Evolutionary conservation across 345 rosid genomes (phyloP), one percentile per base, ranked within the genome.

Genomic region (Eucalyptus sp.): DNA sequence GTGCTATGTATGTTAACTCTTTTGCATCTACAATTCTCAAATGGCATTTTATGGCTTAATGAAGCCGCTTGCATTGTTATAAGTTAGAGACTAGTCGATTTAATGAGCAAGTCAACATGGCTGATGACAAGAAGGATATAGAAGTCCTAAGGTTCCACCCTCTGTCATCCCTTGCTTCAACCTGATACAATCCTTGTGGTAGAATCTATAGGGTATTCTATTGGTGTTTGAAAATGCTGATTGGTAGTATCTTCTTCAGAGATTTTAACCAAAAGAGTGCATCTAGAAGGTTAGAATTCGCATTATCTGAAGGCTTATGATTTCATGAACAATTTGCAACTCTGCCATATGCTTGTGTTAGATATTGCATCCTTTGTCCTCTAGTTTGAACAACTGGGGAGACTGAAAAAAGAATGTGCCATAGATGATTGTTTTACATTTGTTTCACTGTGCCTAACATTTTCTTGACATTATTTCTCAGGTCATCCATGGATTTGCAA

Each of bases 401-500:
- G 50, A 24, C 64, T 86, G 44, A 86, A 50, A 18, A 12, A 6
- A 56, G n/a, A 56, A 52, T 62, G 64, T 86, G 43, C 46, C 6
- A 86, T 71, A 13, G 31, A 41, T 43, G 22, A 33, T 90, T 49
- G 68, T 48, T 79, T 68, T 90, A 44, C 20, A 86, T 87, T 87
- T 62, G 50, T 33, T 56, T 87, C 27, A 88, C 18, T 13, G 46
- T 76, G 25, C 24, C 48, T 49, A 10, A 27, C 8, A 37, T 66
- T 88, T 29, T 88, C 46, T 88, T 22, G 17, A n/a, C 24, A 27
- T 86, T 24, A 46, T 87, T 76, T 85, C 89, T 89, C 89, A 98
- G 99, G 97, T 91, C 99, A 97, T 92, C 99, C 99, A 58, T 97
- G 99, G 99, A 97, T 97, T 86, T 95, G 97, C 91, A 96, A 97